Base-by-base conservation (phyloP, 345 rosid species). In the Eucalyptus cloeziana region DNA sequence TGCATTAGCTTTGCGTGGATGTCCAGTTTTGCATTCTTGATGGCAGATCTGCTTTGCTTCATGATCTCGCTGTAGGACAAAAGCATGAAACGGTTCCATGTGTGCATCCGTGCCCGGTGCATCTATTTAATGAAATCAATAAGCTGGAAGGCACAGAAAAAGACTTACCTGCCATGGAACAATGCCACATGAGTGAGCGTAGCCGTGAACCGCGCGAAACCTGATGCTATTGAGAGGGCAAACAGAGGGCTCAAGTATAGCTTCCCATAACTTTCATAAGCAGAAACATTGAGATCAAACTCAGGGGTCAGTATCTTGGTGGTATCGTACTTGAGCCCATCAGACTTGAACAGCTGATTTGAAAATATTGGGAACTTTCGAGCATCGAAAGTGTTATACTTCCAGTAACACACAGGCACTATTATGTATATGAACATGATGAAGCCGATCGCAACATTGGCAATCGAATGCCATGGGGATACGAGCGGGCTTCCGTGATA, bases 321-420 rank as follows among this genome's bases (percentile, higher is more conserved):
- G 30, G 98, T 97, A 87, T 98, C 96, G 27, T 98, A 98, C 88
- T 95, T 96, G 31, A 92, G 93, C 80, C 99, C 99, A 12, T 31
- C 87, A 27, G 94, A 60, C 89, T 98, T 94, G 90, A 98, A 98
- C 52, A 96, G 93, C 92, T 96, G 94, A 76, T 95, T 95, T 12
- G 99, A 98, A 89, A 97, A 96, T 60, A 98, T 95, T 0, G 99
- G 99, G 92, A 96, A 98, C 90, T 95, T 97, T 13, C 91, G 91
- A 52, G 99, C 96, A 86, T 98, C 97, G 51, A 96, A 98, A 31
- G 96, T 94, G 94, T 98, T 62, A 60, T 71, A 96, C 93, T 93
- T 96, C 99, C 99, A 98, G 92, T 98, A 98, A 88, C 97, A 96
- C 13, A 97, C n/a, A 30, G 99, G 99, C 62, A 97, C 93, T 37